phyloP scores from a whole-genome alignment of 345 rosid species.

The Sisymbrium altissimum region DNA sequence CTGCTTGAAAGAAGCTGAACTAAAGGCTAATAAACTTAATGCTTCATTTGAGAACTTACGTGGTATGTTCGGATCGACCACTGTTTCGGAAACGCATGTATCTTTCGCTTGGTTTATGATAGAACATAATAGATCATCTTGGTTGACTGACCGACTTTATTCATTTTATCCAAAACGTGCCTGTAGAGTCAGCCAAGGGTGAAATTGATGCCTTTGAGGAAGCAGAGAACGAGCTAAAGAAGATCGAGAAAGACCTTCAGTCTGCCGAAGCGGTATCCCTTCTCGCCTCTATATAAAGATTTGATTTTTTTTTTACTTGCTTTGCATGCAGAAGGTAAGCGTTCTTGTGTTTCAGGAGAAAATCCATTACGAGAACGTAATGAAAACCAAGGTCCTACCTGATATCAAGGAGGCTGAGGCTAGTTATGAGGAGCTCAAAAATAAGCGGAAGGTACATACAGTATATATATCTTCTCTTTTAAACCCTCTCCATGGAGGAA shows the following conservation, averaged over 20 bases:
- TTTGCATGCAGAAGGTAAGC: slow-evolving; percentile 26
- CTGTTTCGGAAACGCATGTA: slow-evolving; percentile 7
- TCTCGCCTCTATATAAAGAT: not conserved
- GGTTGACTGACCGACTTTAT: slow-evolving; percentile 1
- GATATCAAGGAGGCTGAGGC: slow-evolving; percentile 68
- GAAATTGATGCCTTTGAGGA: slow-evolving; percentile 69
- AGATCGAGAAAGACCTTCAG: slow-evolving; percentile 58
- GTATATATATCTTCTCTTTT: not conserved
- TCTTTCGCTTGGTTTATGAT: slow-evolving; percentile 4
- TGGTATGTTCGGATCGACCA: slow-evolving; percentile 44
- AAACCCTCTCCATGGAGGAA: slow-evolving; percentile 1
- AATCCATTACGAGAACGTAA: slow-evolving; percentile 68
- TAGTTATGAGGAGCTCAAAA: slow-evolving; percentile 50
- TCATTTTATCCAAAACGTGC: not conserved
- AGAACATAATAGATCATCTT: slow-evolving; percentile 2
- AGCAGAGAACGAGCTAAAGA: slow-evolving; percentile 72
- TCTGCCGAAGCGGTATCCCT: slow-evolving; percentile 52
- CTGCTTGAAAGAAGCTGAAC: slow-evolving; percentile 53
- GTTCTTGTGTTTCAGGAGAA: slow-evolving; percentile 53
- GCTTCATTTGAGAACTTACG: slow-evolving; percentile 56
- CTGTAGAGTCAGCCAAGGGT: slow-evolving; percentile 68
- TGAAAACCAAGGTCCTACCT: slow-evolving; percentile 69
- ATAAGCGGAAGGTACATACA: slow-evolving; percentile 49
- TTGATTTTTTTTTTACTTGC: not conserved
- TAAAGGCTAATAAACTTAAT: slow-evolving; percentile 53